phyloP scores from a whole-genome alignment of 108 stramenopile species.

The Mayamaea pseudoterrestris region DNA sequence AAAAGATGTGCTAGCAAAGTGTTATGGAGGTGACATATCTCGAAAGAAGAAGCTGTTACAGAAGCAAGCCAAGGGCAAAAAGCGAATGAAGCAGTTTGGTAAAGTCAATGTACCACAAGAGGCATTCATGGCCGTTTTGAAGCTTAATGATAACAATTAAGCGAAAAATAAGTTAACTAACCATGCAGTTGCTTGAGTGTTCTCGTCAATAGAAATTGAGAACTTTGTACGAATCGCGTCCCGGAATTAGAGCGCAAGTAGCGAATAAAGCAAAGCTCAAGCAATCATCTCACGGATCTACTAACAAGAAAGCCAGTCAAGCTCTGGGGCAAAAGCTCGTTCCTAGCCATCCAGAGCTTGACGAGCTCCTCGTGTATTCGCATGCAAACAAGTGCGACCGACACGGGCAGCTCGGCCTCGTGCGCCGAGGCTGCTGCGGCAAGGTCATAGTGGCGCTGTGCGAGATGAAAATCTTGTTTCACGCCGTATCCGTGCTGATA shows the following conservation, averaged over 20 bases:
- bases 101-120: slow-evolving; percentile 97
- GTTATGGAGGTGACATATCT: slow-evolving; percentile 96
- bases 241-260: too few species aligned
- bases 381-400: slow-evolving; percentile 61
- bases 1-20: slow-evolving; percentile 98
- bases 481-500: slow-evolving; percentile 85
- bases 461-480: slow-evolving; percentile 82
- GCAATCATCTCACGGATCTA: background rate
- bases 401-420: slow-evolving; percentile 54
- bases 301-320: background rate
- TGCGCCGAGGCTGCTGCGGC: slow-evolving; percentile 15
- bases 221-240: too few species aligned
- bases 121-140: slow-evolving; percentile 96
- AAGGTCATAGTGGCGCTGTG: slow-evolving; percentile 80
- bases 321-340: slow-evolving; percentile 18
- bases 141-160: slow-evolving; percentile 25
- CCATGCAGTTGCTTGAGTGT: too few species aligned
- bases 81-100: slow-evolving; percentile 97
- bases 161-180: background rate
- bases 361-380: slow-evolving; percentile 47
- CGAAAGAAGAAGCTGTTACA: slow-evolving; percentile 98
- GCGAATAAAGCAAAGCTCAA: too few species aligned
- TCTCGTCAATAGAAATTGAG: too few species aligned
- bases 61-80: slow-evolving; percentile 99
- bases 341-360: slow-evolving; percentile 23